Conservation (phyloP, 352 stramenopile species). For the Globisporangium camurandrum region DNA sequence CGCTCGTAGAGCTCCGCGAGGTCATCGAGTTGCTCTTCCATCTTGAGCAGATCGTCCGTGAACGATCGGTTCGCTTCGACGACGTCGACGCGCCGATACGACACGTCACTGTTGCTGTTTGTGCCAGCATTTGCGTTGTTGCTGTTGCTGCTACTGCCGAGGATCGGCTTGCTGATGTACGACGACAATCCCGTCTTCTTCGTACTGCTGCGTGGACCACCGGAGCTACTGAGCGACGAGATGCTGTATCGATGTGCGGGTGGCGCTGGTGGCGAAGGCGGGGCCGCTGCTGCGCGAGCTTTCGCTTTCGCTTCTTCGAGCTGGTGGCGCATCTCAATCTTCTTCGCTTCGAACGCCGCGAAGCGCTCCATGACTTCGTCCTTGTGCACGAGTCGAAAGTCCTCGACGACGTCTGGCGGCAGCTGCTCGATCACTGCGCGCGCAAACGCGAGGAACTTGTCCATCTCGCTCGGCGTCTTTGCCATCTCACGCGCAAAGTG, state of each 20-base stretch:
- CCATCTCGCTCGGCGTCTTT: slow-evolving; percentile 63
- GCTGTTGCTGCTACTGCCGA: slow-evolving; percentile 17
- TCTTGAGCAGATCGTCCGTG: slow-evolving; percentile 58
- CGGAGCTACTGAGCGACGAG: slow-evolving; percentile 23
- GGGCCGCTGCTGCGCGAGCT: slow-evolving; percentile 18
- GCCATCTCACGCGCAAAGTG: slow-evolving; percentile 67
- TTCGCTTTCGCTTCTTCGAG: slow-evolving; percentile 61
- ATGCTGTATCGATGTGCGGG: slow-evolving; percentile 32
- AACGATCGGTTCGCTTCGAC: slow-evolving; percentile 62
- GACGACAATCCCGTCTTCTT: slow-evolving; percentile 33
- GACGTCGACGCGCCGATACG: slow-evolving; percentile 65
- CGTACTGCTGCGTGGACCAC: slow-evolving; percentile 14
- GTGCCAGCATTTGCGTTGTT: slow-evolving; percentile 12
- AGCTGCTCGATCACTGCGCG: slow-evolving; percentile 63
- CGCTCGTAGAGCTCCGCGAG: slow-evolving; percentile 60
- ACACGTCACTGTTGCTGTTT: slow-evolving; percentile 33
- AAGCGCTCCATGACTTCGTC: slow-evolving; percentile 80
- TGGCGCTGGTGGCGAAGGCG: slow-evolving; percentile 45
- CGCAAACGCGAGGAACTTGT: slow-evolving; percentile 60
- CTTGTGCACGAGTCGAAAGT: slow-evolving; percentile 69
- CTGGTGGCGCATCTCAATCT: slow-evolving; percentile 80
- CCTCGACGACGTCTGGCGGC: slow-evolving; percentile 58
- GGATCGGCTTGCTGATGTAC: slow-evolving; percentile 57
- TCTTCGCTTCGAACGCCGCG: slow-evolving; percentile 72
- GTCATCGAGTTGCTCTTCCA: slow-evolving; percentile 77